phyloP scores from a whole-genome alignment of 306 rosid species.

The Quercus robur region DNA sequence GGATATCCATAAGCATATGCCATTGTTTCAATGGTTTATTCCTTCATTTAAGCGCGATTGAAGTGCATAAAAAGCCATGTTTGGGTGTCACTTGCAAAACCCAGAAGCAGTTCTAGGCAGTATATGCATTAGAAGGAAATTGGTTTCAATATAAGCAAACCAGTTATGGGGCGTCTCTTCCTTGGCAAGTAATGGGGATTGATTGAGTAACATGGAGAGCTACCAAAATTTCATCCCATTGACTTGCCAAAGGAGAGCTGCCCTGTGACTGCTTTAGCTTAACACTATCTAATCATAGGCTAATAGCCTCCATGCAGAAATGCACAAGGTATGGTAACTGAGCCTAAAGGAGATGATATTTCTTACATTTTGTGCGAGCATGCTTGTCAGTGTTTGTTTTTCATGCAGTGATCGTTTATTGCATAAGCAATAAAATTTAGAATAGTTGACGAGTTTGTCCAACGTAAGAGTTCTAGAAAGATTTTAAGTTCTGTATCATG shows the following conservation, averaged over 20 bases:
- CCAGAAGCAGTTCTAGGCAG: background rate
- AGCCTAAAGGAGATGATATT: too few relatives aligned
- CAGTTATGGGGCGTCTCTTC: slow-evolving; percentile 45
- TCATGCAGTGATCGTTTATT: too few relatives aligned
- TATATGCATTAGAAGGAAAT: background rate
- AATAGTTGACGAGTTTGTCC: too few relatives aligned
- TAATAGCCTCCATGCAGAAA: too few relatives aligned
- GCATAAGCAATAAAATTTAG: too few relatives aligned
- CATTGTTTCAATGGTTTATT: slow-evolving; percentile 31
- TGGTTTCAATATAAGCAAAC: slow-evolving; percentile 18
- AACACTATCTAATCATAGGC: background rate
- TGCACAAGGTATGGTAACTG: too few relatives aligned
- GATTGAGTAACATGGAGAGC: background rate
- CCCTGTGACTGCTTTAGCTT: slow-evolving; percentile 48
- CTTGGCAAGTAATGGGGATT: slow-evolving; percentile 32
- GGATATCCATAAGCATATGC: slow-evolving; percentile 38
- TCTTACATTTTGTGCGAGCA: too few relatives aligned
- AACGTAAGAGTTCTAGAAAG: too few relatives aligned
- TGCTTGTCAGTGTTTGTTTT: too few relatives aligned
- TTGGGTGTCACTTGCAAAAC: background rate
- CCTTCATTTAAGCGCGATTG: background rate
- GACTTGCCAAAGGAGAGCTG: slow-evolving; percentile 71
- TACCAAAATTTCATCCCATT: background rate
- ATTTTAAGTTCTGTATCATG: too few relatives aligned
- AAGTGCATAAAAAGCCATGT: slow-evolving; percentile 1